Evolutionary conservation across 371 early-diverging fungal genomes (phyloP).

Genomic region (Mucor velutinosus): DNA sequence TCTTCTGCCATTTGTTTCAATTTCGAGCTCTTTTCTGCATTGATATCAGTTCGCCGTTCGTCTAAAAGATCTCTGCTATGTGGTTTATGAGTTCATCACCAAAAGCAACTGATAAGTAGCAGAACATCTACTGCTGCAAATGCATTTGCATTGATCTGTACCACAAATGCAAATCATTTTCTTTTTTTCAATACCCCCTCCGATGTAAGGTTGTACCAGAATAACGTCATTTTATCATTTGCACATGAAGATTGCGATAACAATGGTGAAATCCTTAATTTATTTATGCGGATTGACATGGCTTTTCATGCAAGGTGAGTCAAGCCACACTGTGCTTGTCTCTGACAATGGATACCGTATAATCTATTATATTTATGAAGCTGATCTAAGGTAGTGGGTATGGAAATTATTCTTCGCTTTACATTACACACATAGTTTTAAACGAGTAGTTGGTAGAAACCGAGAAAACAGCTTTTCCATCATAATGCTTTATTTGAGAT

Average conservation of each 20-base stretch:
- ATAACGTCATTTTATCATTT: background rate
- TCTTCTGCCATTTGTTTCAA: background rate
- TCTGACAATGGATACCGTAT: background rate
- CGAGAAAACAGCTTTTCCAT: too few species aligned
- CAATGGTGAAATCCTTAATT: background rate
- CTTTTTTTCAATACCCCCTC: background rate
- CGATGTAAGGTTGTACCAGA: background rate
- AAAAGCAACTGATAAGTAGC: background rate
- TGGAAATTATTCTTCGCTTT: too few species aligned
- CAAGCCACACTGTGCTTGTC: background rate
- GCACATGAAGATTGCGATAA: background rate
- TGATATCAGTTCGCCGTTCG: background rate
- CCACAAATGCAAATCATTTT: background rate
- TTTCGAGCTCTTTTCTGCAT: background rate
- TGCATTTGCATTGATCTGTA: background rate
- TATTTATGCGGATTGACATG: background rate
- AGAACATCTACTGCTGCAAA: background rate
- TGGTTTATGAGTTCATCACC: background rate
- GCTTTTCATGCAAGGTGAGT: background rate
- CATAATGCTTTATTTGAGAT: too few species aligned
- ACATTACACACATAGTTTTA: too few species aligned
- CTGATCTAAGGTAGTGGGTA: too few species aligned
- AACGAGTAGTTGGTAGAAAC: too few species aligned
- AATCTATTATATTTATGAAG: too few species aligned
- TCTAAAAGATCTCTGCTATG: background rate